Base-by-base conservation (phyloP, 202 grass and related monocot genomes). In the Thinopyrum obtusiflorum region DNA sequence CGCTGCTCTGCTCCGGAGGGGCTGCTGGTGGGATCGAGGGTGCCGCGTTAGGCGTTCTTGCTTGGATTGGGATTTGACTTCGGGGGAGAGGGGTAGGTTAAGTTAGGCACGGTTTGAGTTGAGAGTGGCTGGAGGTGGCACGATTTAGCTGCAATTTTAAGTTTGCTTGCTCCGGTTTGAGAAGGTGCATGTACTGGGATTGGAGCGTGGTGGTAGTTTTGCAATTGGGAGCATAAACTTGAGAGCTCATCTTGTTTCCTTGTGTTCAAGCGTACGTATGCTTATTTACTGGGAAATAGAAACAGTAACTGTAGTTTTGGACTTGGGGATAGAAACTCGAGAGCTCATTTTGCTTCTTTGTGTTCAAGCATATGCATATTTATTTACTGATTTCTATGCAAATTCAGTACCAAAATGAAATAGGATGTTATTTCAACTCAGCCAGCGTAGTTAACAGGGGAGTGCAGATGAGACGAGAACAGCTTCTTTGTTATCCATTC, bases 51-150 rank as follows among this genome's bases (percentile, higher is more conserved):
- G 35, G 44, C 4, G 2, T 23, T 36, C 80, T 84, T 79, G 60
- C 40, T 64, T 61, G 51, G 46, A 60, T 73, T 37, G 4, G 57
- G 53, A 27, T 78, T 71, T 87, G 65, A 49, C 77, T 83, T 82
- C 27, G 70, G 63, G 4, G 7, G 65, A 26, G 28, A 1, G 3
- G 23, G n/a, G n/a, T n/a, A n/a, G n/a, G n/a, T n/a, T n/a, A n/a
- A n/a, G n/a, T n/a, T n/a, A 47, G 13, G 40, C 26, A 35, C 9
- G 8, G 11, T 74, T 42, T 11, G 25, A 5, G 5, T 18, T 1
- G 25, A n/a, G 20, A 55, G 11, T 61, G 7, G n/a, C 9, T 47
- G 17, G 6, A n/a, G 6, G 2, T 49, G 7, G 4, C 23, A 0
- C 8, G 15, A 60, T 69, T 42, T 35, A 37, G 61, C 68, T 85